Evolutionary conservation across 2,329 filamentous ascomycete genomes (phyloP), one percentile per base, ranked within the genome.

Genomic region (Penicillium brevicompactum): DNA sequence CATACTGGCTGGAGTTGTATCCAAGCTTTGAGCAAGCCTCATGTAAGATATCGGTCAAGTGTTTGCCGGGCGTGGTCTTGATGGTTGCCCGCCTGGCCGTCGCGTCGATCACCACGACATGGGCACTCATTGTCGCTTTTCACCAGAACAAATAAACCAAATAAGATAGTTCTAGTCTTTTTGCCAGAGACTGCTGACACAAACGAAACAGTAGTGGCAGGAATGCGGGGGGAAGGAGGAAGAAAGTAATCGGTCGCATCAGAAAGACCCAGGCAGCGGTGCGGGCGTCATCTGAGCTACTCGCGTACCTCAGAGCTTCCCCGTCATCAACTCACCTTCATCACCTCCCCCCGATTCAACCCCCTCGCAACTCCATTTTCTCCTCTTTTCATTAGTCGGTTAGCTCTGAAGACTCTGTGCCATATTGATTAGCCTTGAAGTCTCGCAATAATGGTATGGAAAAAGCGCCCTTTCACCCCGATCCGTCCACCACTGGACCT

Each of bases 11-110:
- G 31, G 88, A 80, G 56, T 86, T 80, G 31, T 93, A 76, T 56
- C 86, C 87, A 64, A 96, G 84, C 78, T 93, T 96, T 64, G 81
- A 81, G 73, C 93, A 97, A 44, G 93, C 93, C 74, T 97, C 89
- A 58, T 91, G 85, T 16, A 96, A 81, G 1, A 99, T 84, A 70
- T 97, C 92, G 55, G 88, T 88, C 64, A 99, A 78, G 66, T 91
- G 89, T 60, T 88, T 96, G 53, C 83, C 83, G 0, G 92, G 91
- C 0, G 83, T 88, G 53, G 94, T 92, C 75, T 96, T 96, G 74
- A 99, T 82, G 41, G 85, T 89, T 48, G 87, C 84, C 66, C 91
- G 85, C 63, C 89, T 87, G 64, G 92, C 83, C 64, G 90, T 87
- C 38, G 88, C 86, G 72, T 93, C 88, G 62, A 96, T 87, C 50